Evolutionary conservation across 306 rosid species (phyloP).

Genomic region (Citrullus amarus): DNA sequence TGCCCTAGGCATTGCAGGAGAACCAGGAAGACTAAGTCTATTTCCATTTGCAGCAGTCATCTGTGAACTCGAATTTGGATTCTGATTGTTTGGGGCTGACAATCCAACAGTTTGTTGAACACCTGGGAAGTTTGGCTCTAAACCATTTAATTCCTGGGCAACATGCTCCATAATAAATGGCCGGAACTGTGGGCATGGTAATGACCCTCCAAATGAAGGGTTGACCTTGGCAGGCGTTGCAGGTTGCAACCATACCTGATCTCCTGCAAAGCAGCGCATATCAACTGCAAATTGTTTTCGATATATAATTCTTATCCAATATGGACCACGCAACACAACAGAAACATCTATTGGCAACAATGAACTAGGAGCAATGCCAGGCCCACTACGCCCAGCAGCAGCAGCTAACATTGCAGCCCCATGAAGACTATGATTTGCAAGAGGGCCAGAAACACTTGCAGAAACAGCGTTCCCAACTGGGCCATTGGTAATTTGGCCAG

Average conservation of each 20-base stretch:
- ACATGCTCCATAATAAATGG: conserved; percentile 99
- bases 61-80: conserved; percentile 48
- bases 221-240: conserved; percentile 97
- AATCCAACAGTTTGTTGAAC: conserved; percentile 66
- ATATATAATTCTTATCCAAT: conserved; percentile 92
- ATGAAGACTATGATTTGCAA: conserved; percentile 55
- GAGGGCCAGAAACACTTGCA: conserved; percentile 36
- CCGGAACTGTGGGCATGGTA: conserved; percentile 97
- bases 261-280: conserved; percentile 99
- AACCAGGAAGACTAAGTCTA: conserved; percentile 52
- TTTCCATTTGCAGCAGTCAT: conserved; percentile 60
- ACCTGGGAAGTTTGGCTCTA: conserved; percentile 65
- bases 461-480: conserved; percentile 36
- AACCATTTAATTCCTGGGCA: conserved; percentile 90
- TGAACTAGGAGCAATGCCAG: conserved; percentile 98
- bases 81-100: conserved; percentile 56
- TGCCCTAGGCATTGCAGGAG: conserved; percentile 68
- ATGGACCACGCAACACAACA: conserved; percentile 95
- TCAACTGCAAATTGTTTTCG: conserved; percentile 93
- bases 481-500: conserved; percentile 43
- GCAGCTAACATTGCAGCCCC: conserved; percentile 70
- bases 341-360: conserved; percentile 97
- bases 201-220: conserved; percentile 75
- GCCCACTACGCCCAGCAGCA: conserved; percentile 92
- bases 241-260: conserved; percentile 99